Evolutionary conservation across 306 rosid genomes (phyloP), one percentile per base, ranked within the genome.

Genomic region (Cucumis hystrix): DNA sequence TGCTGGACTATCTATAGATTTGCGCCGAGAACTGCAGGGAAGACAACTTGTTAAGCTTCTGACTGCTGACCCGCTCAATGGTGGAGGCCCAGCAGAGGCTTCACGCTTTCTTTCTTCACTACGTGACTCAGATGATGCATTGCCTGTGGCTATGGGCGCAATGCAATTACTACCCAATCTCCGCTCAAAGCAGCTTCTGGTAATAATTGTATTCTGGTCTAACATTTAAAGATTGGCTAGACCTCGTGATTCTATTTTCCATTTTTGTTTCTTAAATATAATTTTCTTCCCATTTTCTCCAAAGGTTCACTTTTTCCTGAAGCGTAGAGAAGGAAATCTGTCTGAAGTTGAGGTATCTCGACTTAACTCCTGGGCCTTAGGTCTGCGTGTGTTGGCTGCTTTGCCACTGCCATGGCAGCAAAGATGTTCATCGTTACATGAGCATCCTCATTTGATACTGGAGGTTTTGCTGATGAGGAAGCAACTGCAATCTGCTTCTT

Each of bases 21-120:
- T 94, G 80, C 89, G 98, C 60, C 89, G 98, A 87, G 98, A 94
- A 83, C 84, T 94, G 83, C 89, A 94, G 84, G 98, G 98, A 65
- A 86, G 98, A 70, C 98, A 94, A 83, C 98, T 94, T 81, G 98
- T 94, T 86, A 94, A 94, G 83, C 98, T 94, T 89, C 88, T 94
- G 70, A 92, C 97, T 57, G 98, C 98, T 20, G 98, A 94, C 78
- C 98, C 98, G 77, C 98, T 94, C 59, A 90, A 83, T 85, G 98
- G 98, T 65, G 98, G 98, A 57, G 98, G 97, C 81, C 97, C 97
- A 72, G 97, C 98, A 79, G 98, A 94, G 90, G 98, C 97, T 77
- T 94, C 98, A 6, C 98, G 97, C 45, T 94, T 94, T 86, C 98
- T 94, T 83, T 94, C 98, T 79, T 94, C 98, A 18, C 83, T 94